phyloP scores from a whole-genome alignment of 345 rosid species.

The Syzygium grande region DNA sequence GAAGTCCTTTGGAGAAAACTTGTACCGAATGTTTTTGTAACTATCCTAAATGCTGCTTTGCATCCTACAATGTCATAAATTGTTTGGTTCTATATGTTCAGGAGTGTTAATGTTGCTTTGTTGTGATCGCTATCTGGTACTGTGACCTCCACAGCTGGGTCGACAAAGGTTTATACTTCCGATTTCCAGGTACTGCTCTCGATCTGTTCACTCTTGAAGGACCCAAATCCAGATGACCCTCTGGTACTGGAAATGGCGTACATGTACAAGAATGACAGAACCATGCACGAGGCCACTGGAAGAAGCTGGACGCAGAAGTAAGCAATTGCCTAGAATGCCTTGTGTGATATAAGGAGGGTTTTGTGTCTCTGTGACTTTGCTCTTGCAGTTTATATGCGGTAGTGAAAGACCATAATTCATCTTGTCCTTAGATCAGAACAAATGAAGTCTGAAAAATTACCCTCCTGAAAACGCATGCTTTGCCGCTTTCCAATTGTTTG shows the following conservation, averaged over 20 bases:
- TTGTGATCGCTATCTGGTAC: neutral
- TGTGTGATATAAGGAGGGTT: conserved; percentile 22
- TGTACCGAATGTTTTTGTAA: neutral
- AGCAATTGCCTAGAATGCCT: conserved; percentile 25
- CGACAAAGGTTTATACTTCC: neutral
- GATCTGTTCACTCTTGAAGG: conserved; percentile 53
- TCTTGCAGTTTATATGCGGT: conserved; percentile 3
- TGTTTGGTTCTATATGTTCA: neutral
- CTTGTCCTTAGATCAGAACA: no score
- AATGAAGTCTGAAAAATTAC: no score
- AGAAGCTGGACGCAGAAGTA: conserved; percentile 76
- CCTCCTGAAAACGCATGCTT: no score
- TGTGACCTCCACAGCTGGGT: neutral
- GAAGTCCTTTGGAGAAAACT: neutral
- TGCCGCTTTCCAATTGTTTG: no score
- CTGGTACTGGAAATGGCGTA: conserved; percentile 60
- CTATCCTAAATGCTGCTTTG: neutral
- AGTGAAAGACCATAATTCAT: no score
- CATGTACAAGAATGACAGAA: conserved; percentile 57
- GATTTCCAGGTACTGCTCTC: conserved; percentile 44
- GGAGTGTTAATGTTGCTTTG: neutral
- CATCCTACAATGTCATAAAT: neutral
- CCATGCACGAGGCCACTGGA: conserved; percentile 52
- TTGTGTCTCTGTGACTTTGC: conserved; percentile 20
- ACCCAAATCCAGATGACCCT: conserved; percentile 65